Percentiles rank a stretch among this genome's conserved stretches.
Evolutionary conservation across 2,329 filamentous ascomycete species (phyloP).

Genomic region (Coniochaeta ligniaria): DNA sequence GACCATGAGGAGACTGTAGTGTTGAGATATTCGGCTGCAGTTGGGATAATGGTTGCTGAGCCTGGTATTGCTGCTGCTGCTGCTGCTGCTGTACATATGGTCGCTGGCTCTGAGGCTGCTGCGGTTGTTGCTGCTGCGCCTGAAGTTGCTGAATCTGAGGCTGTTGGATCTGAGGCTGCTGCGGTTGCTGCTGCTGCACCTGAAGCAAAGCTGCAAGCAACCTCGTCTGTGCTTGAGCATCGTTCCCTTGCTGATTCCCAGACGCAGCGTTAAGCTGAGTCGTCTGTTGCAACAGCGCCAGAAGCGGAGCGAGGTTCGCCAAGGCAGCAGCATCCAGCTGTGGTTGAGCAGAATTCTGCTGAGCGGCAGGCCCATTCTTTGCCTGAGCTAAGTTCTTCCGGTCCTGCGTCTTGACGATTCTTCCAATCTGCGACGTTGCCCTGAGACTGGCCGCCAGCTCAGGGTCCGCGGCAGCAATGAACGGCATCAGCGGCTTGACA

Average conservation of each 20-base stretch:
- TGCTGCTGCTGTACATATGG: background rate
- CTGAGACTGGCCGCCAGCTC: background rate
- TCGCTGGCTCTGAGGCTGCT: background rate
- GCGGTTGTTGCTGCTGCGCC: background rate
- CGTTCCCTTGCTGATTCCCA: background rate
- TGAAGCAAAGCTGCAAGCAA: slow-evolving; percentile 1
- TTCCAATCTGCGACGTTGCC: background rate
- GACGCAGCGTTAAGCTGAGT: background rate
- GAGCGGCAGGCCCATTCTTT: background rate
- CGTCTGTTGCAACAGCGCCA: background rate
- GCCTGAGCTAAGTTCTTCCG: background rate
- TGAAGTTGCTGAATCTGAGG: background rate
- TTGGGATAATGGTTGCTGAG: background rate
- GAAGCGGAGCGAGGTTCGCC: background rate
- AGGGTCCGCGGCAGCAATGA: background rate
- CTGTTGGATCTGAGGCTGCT: background rate
- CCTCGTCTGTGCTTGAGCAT: background rate
- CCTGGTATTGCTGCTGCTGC: background rate
- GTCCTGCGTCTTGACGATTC: background rate
- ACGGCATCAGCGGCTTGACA: background rate
- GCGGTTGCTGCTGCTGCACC: background rate
- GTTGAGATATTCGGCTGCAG: background rate
- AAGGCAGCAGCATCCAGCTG: background rate
- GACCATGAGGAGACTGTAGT: background rate
- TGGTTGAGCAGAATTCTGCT: background rate